phyloP scores from a whole-genome alignment of 148 eudicot species.

The Rhododendron ovatum region DNA sequence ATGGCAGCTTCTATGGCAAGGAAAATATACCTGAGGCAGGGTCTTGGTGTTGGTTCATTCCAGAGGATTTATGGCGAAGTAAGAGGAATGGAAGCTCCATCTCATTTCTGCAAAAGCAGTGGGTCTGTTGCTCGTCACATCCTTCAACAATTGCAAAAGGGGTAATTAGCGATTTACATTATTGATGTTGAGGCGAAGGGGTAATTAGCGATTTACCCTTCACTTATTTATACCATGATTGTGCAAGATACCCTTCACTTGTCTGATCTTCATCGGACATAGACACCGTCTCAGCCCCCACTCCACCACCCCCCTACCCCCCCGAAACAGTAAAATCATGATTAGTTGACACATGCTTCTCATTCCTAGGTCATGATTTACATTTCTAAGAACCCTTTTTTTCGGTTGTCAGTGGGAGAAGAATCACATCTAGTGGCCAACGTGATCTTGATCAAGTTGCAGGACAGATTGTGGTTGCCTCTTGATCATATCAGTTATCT shows the following conservation, averaged over 20 bases:
- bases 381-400: background rate
- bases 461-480: constrained; percentile 23
- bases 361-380: background rate
- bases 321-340: too few relatives aligned
- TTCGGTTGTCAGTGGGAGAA: constrained; percentile 37
- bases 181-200: constrained; percentile 2
- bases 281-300: too few relatives aligned
- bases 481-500: background rate
- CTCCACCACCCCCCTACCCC: too few relatives aligned
- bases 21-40: constrained; percentile 36
- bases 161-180: constrained; percentile 14
- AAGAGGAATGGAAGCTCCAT: constrained; percentile 43
- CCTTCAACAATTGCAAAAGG: constrained; percentile 32
- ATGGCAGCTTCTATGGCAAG: constrained; percentile 40
- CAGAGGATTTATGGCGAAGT: constrained; percentile 37
- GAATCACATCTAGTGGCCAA: constrained; percentile 44
- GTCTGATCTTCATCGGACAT: background rate
- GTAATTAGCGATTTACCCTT: constrained; percentile 12
- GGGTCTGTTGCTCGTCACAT: constrained; percentile 37
- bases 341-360: background rate
- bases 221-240: background rate
- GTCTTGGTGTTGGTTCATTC: constrained; percentile 44
- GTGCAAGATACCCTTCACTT: too few relatives aligned
- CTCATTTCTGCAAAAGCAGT: constrained; percentile 40
- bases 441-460: constrained; percentile 60